phyloP scores from a whole-genome alignment of 805 yeast genomes.

The Saccharomycopsis schoenii region DNA sequence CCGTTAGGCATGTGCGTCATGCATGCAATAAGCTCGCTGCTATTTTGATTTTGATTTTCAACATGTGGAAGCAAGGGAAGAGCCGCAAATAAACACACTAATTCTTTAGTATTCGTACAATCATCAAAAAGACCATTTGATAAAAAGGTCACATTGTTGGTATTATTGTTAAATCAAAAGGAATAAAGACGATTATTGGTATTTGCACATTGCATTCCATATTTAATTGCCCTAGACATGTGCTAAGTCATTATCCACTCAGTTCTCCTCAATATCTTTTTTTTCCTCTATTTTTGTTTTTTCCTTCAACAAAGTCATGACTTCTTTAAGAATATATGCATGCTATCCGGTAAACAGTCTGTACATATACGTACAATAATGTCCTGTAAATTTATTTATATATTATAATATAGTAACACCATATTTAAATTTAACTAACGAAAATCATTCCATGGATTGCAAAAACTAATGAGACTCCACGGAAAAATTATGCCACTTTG shows the following conservation, averaged over 20 bases:
- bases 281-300: not conserved
- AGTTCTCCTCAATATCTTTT: not conserved
- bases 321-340: not conserved
- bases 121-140: slow-evolving; percentile 1
- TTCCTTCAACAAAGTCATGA: not conserved
- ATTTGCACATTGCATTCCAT: not conserved
- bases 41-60: not conserved
- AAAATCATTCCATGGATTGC: too few relatives aligned
- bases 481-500: too few relatives aligned
- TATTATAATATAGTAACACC: too few relatives aligned
- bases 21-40: not conserved
- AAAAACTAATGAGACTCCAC: too few relatives aligned
- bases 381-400: too few relatives aligned
- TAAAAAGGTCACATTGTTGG: not conserved
- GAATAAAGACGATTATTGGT: not conserved
- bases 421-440: too few relatives aligned
- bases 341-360: too few relatives aligned
- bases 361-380: too few relatives aligned
- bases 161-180: not conserved
- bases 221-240: not conserved
- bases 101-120: not conserved
- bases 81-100: not conserved
- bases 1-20: not conserved
- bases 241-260: not conserved
- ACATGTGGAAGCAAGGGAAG: not conserved